Percentiles rank a stretch among this genome's conserved stretches.
phyloP scores from a whole-genome alignment of 495 filamentous ascomycete species.

The Aspergillus steynii region DNA sequence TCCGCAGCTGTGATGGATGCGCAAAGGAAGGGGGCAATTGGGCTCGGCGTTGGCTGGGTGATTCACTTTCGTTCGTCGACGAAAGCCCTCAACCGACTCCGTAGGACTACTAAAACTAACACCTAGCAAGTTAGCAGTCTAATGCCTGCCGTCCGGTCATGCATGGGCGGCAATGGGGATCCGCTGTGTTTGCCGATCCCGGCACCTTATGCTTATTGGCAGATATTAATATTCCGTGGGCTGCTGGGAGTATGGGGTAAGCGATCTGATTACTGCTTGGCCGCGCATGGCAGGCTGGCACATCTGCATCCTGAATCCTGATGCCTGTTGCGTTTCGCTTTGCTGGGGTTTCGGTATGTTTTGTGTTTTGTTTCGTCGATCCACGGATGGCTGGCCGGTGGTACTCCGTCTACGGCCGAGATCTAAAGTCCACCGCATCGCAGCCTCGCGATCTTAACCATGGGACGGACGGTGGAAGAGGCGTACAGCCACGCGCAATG shows the following conservation, averaged over 20 bases:
- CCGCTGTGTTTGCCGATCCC: constrained; percentile 12
- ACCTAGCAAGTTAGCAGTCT: no score
- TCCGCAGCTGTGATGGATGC: neutral
- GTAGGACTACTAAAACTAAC: no score
- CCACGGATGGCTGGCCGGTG: neutral
- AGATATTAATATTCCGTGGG: neutral
- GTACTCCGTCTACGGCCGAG: neutral
- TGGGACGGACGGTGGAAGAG: neutral
- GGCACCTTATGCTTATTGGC: constrained; percentile 9
- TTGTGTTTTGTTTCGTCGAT: neutral
- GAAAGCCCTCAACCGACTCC: no score
- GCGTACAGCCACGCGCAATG: neutral
- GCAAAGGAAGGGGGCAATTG: neutral
- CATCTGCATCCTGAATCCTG: neutral
- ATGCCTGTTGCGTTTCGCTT: neutral
- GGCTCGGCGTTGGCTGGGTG: neutral
- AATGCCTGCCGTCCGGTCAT: neutral
- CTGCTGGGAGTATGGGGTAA: neutral
- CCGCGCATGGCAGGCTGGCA: neutral
- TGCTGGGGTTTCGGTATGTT: no score
- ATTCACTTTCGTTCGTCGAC: neutral
- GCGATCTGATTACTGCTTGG: constrained; percentile 4
- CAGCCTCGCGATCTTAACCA: neutral
- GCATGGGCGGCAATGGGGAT: constrained; percentile 4
- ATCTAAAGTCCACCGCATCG: neutral